Percentiles rank a stretch among this genome's conserved stretches.
phyloP scores from a whole-genome alignment of 495 filamentous ascomycete genomes.

The Xylaria intraflava region DNA sequence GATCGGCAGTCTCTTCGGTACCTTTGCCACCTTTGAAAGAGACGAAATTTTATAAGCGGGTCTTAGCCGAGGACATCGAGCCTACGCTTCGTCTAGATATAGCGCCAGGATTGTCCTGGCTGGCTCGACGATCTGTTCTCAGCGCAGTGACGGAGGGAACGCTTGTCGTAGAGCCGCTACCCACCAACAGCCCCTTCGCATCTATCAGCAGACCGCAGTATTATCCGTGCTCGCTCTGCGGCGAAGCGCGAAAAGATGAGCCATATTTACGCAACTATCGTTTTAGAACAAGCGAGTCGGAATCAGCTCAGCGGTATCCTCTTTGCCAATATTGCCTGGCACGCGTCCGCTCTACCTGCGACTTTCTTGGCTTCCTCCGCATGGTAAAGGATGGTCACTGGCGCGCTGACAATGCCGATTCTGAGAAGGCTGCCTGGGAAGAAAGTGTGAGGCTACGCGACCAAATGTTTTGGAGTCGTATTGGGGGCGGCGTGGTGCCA shows the following conservation, averaged over 20 bases:
- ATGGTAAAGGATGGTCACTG: slow-evolving; percentile 86
- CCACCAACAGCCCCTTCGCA: slow-evolving; percentile 40
- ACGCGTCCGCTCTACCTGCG: slow-evolving; percentile 79
- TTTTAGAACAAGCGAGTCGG: slow-evolving; percentile 79
- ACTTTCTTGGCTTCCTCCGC: slow-evolving; percentile 84
- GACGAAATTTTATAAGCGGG: slow-evolving; percentile 87
- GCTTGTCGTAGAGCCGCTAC: slow-evolving; percentile 81
- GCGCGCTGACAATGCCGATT: slow-evolving; percentile 68
- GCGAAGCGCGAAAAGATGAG: slow-evolving; percentile 65
- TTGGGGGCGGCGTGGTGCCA: slow-evolving; percentile 84
- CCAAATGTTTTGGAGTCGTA: slow-evolving; percentile 90
- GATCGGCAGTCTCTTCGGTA: slow-evolving; percentile 25
- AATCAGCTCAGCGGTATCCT: slow-evolving; percentile 80
- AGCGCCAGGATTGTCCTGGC: slow-evolving; percentile 87
- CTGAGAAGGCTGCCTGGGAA: slow-evolving; percentile 82
- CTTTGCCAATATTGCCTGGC: slow-evolving; percentile 81
- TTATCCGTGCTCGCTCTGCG: slow-evolving; percentile 81
- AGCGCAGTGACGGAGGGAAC: slow-evolving; percentile 78
- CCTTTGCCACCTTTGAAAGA: slow-evolving; percentile 60
- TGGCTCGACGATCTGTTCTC: slow-evolving; percentile 76
- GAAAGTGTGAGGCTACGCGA: slow-evolving; percentile 84
- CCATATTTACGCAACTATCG: slow-evolving; percentile 73
- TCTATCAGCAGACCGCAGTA: slow-evolving; percentile 52
- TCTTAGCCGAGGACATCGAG: slow-evolving; percentile 83
- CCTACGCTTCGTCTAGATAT: slow-evolving; percentile 83